Base-by-base conservation (phyloP, 352 stramenopile species). In the Phytophthora fragariaefolia region DNA sequence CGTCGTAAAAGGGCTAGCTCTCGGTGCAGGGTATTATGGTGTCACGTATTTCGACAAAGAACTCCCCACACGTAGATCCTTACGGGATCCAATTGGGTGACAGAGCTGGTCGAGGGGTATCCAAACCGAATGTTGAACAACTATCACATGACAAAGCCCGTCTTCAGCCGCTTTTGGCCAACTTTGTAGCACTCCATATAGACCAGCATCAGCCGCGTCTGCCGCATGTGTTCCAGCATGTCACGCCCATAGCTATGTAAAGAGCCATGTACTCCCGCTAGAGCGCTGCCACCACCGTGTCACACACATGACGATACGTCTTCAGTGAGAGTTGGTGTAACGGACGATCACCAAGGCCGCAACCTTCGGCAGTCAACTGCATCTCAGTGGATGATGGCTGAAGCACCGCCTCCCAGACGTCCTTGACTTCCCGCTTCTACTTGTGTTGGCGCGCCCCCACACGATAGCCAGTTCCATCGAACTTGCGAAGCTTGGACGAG, bases 51-150 rank as follows among this genome's bases (percentile, higher is more conserved):
- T 43, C 49, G 38, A 28, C 45, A 64, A 54, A 12, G 10, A 51
- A 4, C 48, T 17, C 43, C 26, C 42, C 6, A 22, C 2, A 66
- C 49, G 1, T 66, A 36, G 6, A 50, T 36, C 20, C 26, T 60
- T 13, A 46, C 49, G 24, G 50, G 49, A 10, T n/a, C 42, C 7
- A 43, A 15, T 3, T 67, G 20, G 28, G 42, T 67, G 22, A 17
- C 27, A 17, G 50, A 67, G 42, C 28, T 61, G 4, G 30, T 32
- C 2, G 59, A 61, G 8, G 50, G 38, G 27, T 56, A 56, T 20
- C 42, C 13, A 2, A 56, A 2, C 3, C 58, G 38, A 1, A 67
- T 67, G 5, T 67, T 60, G 22, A n/a, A 45, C 23, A 61, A 46
- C n/a, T 56, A 50, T 22, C 30, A 43, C 12, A 67, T 67, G 42